A percentile compares a stretch with the other conserved stretches of the same genome.
Conservation (phyloP, 73 alveolate genomes). For the Symbiodinium pilosum region DNA sequence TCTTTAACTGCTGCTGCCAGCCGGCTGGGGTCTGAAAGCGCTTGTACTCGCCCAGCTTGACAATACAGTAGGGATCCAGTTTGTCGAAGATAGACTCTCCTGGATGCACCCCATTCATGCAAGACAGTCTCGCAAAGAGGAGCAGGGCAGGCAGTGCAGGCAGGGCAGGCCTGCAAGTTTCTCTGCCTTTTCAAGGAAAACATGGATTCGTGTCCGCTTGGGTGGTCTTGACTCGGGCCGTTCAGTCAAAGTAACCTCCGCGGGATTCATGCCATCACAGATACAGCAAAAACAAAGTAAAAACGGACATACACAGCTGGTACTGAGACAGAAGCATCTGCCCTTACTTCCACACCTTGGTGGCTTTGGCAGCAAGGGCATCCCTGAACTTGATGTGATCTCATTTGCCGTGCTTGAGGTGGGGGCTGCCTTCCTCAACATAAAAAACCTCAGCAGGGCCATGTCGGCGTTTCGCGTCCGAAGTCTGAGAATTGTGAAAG, state of each 20-base stretch:
- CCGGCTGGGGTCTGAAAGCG: constrained; percentile 62
- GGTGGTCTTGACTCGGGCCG: constrained; percentile 77
- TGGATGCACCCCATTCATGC: background rate
- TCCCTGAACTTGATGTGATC: background rate
- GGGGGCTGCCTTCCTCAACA: constrained; percentile 59
- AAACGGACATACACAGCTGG: background rate
- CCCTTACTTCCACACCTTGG: constrained; percentile 65
- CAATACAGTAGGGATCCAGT: constrained; percentile 74
- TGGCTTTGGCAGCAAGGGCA: background rate
- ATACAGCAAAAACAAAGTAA: too few relatives aligned
- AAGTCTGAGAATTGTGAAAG: too few relatives aligned
- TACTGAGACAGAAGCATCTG: constrained; percentile 6
- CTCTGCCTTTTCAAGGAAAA: constrained; percentile 36
- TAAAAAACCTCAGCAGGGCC: constrained; percentile 50
- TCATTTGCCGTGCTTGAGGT: background rate
- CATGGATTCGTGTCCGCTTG: constrained; percentile 86
- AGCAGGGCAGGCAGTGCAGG: background rate
- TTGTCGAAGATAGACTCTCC: constrained; percentile 76
- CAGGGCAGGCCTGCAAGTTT: constrained; percentile 30
- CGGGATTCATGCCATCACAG: background rate
- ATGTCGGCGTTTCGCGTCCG: background rate
- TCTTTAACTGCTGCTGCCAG: background rate
- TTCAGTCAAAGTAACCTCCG: constrained; percentile 55
- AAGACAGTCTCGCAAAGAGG: background rate
- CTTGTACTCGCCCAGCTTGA: constrained; percentile 82